Evolutionary conservation across 768 basidiomycete genomes (phyloP), one percentile per base, ranked within the genome.

Genomic region (Xerocomellus chrysenteron): DNA sequence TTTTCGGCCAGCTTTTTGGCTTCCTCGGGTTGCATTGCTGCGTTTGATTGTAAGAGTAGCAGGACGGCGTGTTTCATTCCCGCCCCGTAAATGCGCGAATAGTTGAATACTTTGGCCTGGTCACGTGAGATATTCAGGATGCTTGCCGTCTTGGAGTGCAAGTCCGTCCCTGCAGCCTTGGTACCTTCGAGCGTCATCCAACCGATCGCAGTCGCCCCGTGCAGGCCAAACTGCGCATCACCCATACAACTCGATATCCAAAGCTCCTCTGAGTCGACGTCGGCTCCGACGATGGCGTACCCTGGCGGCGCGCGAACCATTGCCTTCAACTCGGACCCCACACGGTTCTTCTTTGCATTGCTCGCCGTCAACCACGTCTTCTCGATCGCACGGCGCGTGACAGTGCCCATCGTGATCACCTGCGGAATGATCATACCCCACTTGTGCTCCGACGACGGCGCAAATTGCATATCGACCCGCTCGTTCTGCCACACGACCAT

Each of bases 161-260:
- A 74, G 74, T 99, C 96, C 7, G 96, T 98, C 6, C 94, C 94
- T 0, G 90, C 88, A 0, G 87, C 81, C 73, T 98, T 98, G 16
- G 95, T 96, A 1, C 97, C 95, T 71, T 98, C 97, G 30, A 99
- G 81, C 16, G 95, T 98, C 96, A 99, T 98, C 96, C 96, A 98
- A 4, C 97, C 96, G 42, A 99, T 86, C 2, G 96, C 94, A 3
- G 94, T 95, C 12, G 94, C 93, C 12, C 96, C 96, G 63, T 99
- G 95, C 55, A 96, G 70, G 10, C 96, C 97, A 70, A 99, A 97
- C 72, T 99, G 96, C 0, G 94, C 92, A 67, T 98, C 97, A 1
- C 96, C 96, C 92, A 98, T 96, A 57, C 93, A 92, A 65, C 92
- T 94, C 19, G 95, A 96, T 61, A 98, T 98, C 97, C 97, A 98